Percentiles rank a stretch among this genome's conserved stretches.
These are phyloP conservation scores for Calvatia gigantea DNA, from an alignment of 768 basidiomycete genomes.

Conservation along the genomic window DNA sequence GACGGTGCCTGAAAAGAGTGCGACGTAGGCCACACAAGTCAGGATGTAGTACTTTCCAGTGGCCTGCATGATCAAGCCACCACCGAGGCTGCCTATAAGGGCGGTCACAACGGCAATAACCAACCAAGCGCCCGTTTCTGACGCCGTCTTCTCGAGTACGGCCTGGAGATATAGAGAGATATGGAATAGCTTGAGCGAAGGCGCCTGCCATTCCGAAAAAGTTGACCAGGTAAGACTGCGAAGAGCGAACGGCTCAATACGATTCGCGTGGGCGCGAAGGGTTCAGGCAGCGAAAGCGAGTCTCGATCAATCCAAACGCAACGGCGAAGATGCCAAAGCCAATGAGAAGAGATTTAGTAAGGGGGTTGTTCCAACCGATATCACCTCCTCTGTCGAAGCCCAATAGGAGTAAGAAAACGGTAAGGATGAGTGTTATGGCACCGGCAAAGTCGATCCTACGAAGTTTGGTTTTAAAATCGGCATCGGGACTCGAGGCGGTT, in stretches of 20 bases:
- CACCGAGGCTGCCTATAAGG: slow-evolving; percentile 44
- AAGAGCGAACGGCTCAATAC: slow-evolving; percentile 46
- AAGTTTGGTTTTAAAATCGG: slow-evolving; percentile 46
- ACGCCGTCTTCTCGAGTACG: slow-evolving; percentile 43
- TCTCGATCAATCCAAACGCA: slow-evolving; percentile 44
- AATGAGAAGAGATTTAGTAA: slow-evolving; percentile 33
- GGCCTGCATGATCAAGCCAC: slow-evolving; percentile 53
- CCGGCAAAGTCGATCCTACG: slow-evolving; percentile 63
- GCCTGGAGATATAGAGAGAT: slow-evolving; percentile 58
- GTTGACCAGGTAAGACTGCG: slow-evolving; percentile 55
- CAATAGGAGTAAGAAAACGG: slow-evolving; percentile 54
- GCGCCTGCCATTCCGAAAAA: slow-evolving; percentile 48
- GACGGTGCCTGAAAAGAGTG: slow-evolving; percentile 35
- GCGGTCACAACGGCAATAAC: slow-evolving; percentile 44
- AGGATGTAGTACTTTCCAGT: slow-evolving; percentile 56
- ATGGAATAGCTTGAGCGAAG: slow-evolving; percentile 47
- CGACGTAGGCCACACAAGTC: slow-evolving; percentile 39
- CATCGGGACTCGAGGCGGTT: slow-evolving; percentile 15
- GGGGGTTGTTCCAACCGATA: slow-evolving; percentile 39
- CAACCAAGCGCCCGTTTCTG: slow-evolving; percentile 49
- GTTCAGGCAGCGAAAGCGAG: slow-evolving; percentile 50
- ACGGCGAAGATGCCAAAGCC: slow-evolving; percentile 30
- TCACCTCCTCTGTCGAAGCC: slow-evolving; percentile 55
- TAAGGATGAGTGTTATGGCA: slow-evolving; percentile 49
- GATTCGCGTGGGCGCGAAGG: slow-evolving; percentile 56